Conservation (phyloP, 306 rosid species). For the Bauhinia variegata region DNA sequence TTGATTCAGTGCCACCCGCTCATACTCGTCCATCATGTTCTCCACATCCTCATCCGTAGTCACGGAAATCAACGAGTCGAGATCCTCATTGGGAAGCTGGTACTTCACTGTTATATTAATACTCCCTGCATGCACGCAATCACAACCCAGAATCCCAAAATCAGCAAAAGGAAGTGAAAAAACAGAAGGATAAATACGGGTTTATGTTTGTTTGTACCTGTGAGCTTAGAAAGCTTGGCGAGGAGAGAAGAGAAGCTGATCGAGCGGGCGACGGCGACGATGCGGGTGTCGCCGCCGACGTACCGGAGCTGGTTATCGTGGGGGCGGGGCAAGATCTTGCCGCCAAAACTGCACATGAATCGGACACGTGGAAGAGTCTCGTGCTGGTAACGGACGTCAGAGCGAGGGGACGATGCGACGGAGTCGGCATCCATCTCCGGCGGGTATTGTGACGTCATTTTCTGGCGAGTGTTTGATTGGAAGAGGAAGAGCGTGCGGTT, state of each 20-base stretch:
- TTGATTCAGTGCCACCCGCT: slow-evolving; percentile 69
- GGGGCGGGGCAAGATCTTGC: slow-evolving; percentile 86
- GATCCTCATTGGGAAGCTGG: slow-evolving; percentile 96
- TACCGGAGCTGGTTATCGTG: slow-evolving; percentile 94
- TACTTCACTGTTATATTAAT: slow-evolving; percentile 71
- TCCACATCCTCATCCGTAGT: slow-evolving; percentile 94
- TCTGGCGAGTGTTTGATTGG: neutral
- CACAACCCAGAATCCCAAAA: neutral
- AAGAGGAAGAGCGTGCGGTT: too few relatives aligned
- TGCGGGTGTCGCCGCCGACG: slow-evolving; percentile 95
- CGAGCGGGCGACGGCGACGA: slow-evolving; percentile 77
- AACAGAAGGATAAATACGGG: too few relatives aligned
- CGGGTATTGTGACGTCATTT: slow-evolving; percentile 60
- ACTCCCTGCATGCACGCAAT: slow-evolving; percentile 53
- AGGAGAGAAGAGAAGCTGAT: slow-evolving; percentile 67
- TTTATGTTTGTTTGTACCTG: too few relatives aligned
- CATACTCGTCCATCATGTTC: slow-evolving; percentile 97
- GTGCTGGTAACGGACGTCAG: slow-evolving; percentile 56
- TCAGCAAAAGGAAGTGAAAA: too few relatives aligned
- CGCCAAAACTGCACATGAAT: slow-evolving; percentile 98
- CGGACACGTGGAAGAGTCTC: slow-evolving; percentile 62
- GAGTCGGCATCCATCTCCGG: slow-evolving; percentile 74
- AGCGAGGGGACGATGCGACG: slow-evolving; percentile 75
- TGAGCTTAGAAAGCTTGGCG: slow-evolving; percentile 75
- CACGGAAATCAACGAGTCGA: slow-evolving; percentile 88